These are phyloP conservation scores for Boletellus dicymbophilus DNA, from an alignment of 1,284 basidiomycete genomes.

Conservation along the genomic window DNA sequence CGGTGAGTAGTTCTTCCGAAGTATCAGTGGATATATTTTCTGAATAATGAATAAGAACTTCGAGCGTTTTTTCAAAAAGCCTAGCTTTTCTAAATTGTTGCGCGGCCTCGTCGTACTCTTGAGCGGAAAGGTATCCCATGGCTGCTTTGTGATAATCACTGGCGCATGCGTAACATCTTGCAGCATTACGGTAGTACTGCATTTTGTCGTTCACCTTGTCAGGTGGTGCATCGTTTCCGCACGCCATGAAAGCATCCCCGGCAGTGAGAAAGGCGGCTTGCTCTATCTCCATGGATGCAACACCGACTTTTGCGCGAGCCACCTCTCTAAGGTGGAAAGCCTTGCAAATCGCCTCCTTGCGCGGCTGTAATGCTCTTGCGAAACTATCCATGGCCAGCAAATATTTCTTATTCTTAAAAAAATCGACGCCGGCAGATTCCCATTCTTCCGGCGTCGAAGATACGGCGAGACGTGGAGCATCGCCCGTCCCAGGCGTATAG, in stretches of 20 bases:
- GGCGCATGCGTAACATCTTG: conserved; percentile 51
- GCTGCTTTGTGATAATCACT: conserved; percentile 47
- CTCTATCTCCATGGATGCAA: conserved; percentile 21
- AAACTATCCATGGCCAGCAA: conserved; percentile 64
- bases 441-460: conserved; percentile 55
- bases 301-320: conserved; percentile 34
- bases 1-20: conserved; percentile 43
- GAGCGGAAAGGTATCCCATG: conserved; percentile 42
- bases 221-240: conserved; percentile 34
- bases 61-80: conserved; percentile 54
- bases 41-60: conserved; percentile 40
- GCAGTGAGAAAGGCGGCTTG: conserved; percentile 45
- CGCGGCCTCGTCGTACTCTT: conserved; percentile 47
- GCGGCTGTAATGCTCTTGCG: conserved; percentile 47
- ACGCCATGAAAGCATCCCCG: conserved; percentile 48
- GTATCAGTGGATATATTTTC: conserved; percentile 35
- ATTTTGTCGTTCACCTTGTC: conserved; percentile 29
- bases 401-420: conserved; percentile 59
- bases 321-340: conserved; percentile 47
- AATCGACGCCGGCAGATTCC: conserved; percentile 48
- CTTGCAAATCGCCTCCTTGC: conserved; percentile 46
- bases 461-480: conserved; percentile 49
- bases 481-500: conserved; percentile 39
- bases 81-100: conserved; percentile 49
- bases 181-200: conserved; percentile 51